Base-by-base conservation (phyloP, 2,329 filamentous ascomycete species). In the Pleomassaria siparia region DNA sequence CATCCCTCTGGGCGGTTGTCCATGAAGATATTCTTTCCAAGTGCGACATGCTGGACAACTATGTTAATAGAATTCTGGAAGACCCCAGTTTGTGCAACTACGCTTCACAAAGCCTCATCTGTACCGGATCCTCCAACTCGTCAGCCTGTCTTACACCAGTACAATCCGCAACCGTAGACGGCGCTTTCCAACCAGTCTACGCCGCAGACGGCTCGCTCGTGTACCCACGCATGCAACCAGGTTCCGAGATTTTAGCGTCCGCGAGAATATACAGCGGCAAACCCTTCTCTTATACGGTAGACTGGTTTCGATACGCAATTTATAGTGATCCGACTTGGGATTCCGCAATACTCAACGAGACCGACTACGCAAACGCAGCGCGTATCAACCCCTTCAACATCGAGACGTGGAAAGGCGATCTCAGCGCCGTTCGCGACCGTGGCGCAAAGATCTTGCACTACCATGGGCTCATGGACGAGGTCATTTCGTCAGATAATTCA, bases 171-270 rank as follows among this genome's bases (percentile, higher is more conserved):
- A 75, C 72, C 0, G 75, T 80, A 12, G 64, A 71, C 30, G 54
- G 70, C 1, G 66, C 76, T 13, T 76, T 73, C 57, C 63, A 64
- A 11, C 72, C 73, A 30, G 70, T 78, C 25, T 67, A 71, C 51
- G 66, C 72, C 46, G 64, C 62, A 4, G 60, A 74, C 29, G 77
- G 77, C 36, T 64, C 68, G 4, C 60, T 80, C 1, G 69, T 80
- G 13, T 81, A 76, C 57, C 78, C 79, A 2, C 69, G 73, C n/a
- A 72, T 80, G 59, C 72, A 78, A 41, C 77, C 76, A 6, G 78
- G 78, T 13, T 70, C 71, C 12, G 75, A 78, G 53, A 53, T 72
- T 7, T 52, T 66, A 7, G 72, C 73, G 4, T 66, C 71, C 16
- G 50, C 52, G 0, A 56, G 64, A 8, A 54, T 76, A 10, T 72